These are phyloP conservation scores for Calonectria honghensis DNA, from an alignment of 2,329 filamentous ascomycete genomes.

Conservation along the genomic window DNA sequence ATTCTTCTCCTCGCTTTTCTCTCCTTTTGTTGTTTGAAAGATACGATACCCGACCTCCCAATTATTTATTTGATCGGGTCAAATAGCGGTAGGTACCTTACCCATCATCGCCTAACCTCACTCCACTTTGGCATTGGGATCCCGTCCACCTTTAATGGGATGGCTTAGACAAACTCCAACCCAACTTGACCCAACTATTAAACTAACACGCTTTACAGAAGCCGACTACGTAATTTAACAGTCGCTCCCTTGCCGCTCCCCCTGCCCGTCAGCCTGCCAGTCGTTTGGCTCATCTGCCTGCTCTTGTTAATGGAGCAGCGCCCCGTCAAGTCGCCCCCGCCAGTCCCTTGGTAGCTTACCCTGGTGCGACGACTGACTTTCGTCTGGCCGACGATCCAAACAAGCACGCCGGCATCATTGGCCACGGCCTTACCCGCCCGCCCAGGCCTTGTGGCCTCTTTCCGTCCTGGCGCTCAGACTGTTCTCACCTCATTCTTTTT, in stretches of 20 bases:
- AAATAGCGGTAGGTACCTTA: conserved; percentile 42
- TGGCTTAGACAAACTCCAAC: conserved; percentile 34
- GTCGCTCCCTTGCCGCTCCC: conserved; percentile 30
- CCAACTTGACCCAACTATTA: conserved; percentile 21
- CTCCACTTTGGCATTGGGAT: conserved; percentile 35
- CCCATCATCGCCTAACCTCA: conserved; percentile 41
- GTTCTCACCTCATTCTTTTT: conserved; percentile 19
- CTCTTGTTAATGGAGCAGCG: conserved; percentile 46
- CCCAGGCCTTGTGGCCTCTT: conserved; percentile 41
- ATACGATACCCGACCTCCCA: conserved; percentile 29
- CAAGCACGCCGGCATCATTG: conserved; percentile 53
- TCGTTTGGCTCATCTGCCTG: conserved; percentile 41
- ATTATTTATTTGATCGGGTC: conserved; percentile 23
- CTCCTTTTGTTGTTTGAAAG: conserved; percentile 4
- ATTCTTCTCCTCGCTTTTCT: conserved; percentile 14
- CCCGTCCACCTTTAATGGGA: conserved; percentile 28
- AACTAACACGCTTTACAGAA: conserved; percentile 34
- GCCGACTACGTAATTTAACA: conserved; percentile 36
- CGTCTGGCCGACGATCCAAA: conserved; percentile 53
- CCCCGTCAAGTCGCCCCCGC: conserved; percentile 47
- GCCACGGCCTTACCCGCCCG: conserved; percentile 49
- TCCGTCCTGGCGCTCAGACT: conserved; percentile 21
- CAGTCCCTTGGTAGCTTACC: conserved; percentile 46
- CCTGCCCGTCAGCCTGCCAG: conserved; percentile 26
- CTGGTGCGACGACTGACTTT: conserved; percentile 53